A percentile compares a stretch with the other conserved stretches of the same genome.
phyloP scores from a whole-genome alignment of 1,284 basidiomycete genomes.

The Ceratobasidium sp. region DNA sequence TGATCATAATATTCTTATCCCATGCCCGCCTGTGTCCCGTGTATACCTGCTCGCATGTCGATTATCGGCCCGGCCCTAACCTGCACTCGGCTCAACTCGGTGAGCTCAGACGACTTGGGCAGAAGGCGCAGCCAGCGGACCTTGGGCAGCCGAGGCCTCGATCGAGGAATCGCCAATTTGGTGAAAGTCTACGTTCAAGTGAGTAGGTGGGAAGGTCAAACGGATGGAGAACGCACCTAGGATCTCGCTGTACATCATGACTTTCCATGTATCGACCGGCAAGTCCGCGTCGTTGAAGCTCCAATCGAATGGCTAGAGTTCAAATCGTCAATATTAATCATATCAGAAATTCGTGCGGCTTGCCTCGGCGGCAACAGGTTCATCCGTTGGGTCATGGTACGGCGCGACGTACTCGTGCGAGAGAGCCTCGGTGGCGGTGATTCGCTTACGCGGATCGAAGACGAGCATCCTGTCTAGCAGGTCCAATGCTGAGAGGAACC shows the following conservation, averaged over 20 bases:
- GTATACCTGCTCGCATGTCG: too few relatives aligned
- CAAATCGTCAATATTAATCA: neutral
- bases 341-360: neutral
- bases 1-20: too few relatives aligned
- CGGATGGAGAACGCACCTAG: slow-evolving; percentile 70
- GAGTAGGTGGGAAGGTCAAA: neutral
- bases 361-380: slow-evolving; percentile 88
- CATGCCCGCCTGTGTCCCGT: too few relatives aligned
- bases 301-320: slow-evolving; percentile 88
- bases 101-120: slow-evolving; percentile 27
- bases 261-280: slow-evolving; percentile 99
- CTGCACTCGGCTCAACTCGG: neutral
- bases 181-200: slow-evolving; percentile 60
- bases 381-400: slow-evolving; percentile 99
- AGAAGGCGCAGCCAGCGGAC: slow-evolving; percentile 28
- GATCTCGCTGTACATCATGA: slow-evolving; percentile 98
- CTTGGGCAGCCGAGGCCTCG: slow-evolving; percentile 20
- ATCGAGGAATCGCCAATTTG: slow-evolving; percentile 58
- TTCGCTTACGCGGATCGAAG: slow-evolving; percentile 97
- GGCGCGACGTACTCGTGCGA: slow-evolving; percentile 95
- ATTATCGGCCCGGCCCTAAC: neutral
- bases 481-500: slow-evolving; percentile 79
- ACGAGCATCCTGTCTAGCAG: slow-evolving; percentile 99
- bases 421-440: slow-evolving; percentile 93
- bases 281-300: slow-evolving; percentile 99